phyloP scores from a whole-genome alignment of 805 yeast genomes.

The Maudiozyma barnettii region DNA sequence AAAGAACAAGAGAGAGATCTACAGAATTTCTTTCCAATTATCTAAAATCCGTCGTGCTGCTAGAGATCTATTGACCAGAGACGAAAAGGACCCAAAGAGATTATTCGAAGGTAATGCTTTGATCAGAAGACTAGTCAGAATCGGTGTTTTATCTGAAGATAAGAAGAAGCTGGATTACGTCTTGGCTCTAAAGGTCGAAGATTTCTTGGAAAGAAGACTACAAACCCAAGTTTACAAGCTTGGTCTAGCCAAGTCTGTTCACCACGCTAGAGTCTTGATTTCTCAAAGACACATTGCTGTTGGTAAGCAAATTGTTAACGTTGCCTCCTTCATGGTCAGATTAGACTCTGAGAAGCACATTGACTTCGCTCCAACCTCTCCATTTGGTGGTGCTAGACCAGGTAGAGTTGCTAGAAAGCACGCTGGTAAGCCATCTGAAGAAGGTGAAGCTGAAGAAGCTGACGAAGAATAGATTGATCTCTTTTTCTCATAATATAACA shows the following conservation, averaged over 20 bases:
- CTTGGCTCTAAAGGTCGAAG: conserved; percentile 94
- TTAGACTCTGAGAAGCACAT: conserved; percentile 99
- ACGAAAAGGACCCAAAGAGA: conserved; percentile 99
- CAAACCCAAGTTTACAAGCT: conserved; percentile 99
- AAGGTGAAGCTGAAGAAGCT: conserved; percentile 60
- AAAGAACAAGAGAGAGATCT: conserved; percentile 98
- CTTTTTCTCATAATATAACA: background rate
- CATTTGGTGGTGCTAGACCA: conserved; percentile 99
- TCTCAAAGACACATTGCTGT: conserved; percentile 99
- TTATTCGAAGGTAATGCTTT: conserved; percentile 99
- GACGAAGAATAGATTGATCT: conserved; percentile 35
- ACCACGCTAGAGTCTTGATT: conserved; percentile 98
- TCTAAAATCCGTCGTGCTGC: conserved; percentile 99
- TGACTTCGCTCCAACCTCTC: conserved; percentile 97
- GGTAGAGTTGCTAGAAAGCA: conserved; percentile 98
- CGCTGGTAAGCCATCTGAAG: conserved; percentile 49
- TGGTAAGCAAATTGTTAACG: conserved; percentile 97
- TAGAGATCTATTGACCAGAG: conserved; percentile 98
- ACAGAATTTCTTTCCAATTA: conserved; percentile 98
- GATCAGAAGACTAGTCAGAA: conserved; percentile 97
- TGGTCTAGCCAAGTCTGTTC: conserved; percentile 98
- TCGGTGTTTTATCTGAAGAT: conserved; percentile 98
- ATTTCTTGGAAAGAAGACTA: conserved; percentile 98
- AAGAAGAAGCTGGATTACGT: conserved; percentile 99
- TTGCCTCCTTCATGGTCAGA: conserved; percentile 99